Percentiles rank a stretch among this genome's conserved stretches.
Conservation (phyloP, 179 eudicot genomes). For the Sideroxylon spinosum region DNA sequence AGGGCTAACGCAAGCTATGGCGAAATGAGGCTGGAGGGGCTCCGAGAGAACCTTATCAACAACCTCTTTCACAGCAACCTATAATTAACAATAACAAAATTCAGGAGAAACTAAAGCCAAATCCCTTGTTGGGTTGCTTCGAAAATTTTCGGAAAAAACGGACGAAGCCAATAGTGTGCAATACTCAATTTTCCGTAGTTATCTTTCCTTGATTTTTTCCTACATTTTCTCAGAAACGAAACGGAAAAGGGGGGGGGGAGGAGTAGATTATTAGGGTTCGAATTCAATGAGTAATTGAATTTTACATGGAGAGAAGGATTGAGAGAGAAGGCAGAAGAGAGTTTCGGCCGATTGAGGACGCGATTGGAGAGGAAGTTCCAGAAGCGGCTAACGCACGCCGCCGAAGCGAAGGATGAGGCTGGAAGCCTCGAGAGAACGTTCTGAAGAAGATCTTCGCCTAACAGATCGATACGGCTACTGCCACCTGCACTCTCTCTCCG, state of each 20-base stretch:
- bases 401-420: conserved; percentile 66
- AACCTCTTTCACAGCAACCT: conserved; percentile 75
- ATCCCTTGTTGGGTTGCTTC: background rate
- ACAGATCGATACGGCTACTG: conserved; percentile 23
- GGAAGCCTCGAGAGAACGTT: conserved; percentile 57
- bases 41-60: conserved; percentile 58
- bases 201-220: background rate
- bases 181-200: background rate
- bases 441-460: conserved; percentile 56
- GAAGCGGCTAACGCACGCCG: conserved; percentile 70
- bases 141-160: background rate
- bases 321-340: conserved; percentile 64
- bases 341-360: conserved; percentile 56
- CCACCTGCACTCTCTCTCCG: background rate
- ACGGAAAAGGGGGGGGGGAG: background rate
- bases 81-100: background rate
- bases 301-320: conserved; percentile 41
- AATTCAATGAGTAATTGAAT: background rate
- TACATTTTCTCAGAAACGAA: background rate
- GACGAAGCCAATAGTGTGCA: background rate
- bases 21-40: conserved; percentile 82
- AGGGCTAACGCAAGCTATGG: conserved; percentile 47
- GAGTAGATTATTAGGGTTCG: background rate
- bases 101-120: background rate
- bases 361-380: conserved; percentile 56